Percentiles rank a stretch among this genome's conserved stretches.
These are phyloP conservation scores for Neurospora sp. DNA, from an alignment of 495 filamentous ascomycete species.

Conservation along the genomic window DNA sequence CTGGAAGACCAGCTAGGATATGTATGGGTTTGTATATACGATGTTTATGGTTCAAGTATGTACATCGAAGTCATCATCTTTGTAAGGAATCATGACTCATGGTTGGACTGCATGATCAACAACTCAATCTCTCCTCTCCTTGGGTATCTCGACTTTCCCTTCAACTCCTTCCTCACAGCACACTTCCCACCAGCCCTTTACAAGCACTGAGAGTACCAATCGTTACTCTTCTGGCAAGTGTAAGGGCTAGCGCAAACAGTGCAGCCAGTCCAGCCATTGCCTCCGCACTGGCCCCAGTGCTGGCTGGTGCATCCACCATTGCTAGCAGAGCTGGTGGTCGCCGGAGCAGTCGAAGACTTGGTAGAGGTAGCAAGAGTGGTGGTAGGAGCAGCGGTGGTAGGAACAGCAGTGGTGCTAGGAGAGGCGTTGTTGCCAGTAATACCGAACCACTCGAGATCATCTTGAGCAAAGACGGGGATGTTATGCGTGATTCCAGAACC, in stretches of 20 bases:
- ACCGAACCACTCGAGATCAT: slow-evolving; percentile 28
- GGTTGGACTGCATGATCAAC: not conserved
- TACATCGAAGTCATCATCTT: not conserved
- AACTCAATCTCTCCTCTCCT: not conserved
- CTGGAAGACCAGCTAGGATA: not conserved
- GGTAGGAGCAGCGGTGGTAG: not conserved
- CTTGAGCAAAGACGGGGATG: slow-evolving; percentile 19
- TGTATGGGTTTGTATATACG: not conserved
- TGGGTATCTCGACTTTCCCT: not conserved
- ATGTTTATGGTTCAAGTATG: not conserved
- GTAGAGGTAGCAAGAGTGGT: not conserved
- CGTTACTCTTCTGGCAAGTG: slow-evolving; percentile 19
- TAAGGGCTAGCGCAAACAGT: slow-evolving; percentile 24
- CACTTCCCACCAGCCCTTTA: not conserved
- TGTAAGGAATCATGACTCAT: not conserved
- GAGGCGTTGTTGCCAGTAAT: slow-evolving; percentile 7
- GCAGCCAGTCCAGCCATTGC: slow-evolving; percentile 30
- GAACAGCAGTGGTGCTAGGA: not conserved
- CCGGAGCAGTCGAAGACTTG: slow-evolving; percentile 9
- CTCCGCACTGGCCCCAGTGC: slow-evolving; percentile 36
- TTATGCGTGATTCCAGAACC: slow-evolving; percentile 23
- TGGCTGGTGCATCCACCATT: slow-evolving; percentile 13
- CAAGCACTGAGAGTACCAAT: slow-evolving; percentile 27
- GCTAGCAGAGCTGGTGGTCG: slow-evolving; percentile 22
- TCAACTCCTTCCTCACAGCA: not conserved